These are phyloP conservation scores for Fusarium lateritium DNA, from an alignment of 2,329 filamentous ascomycete genomes.

Conservation along the genomic window DNA sequence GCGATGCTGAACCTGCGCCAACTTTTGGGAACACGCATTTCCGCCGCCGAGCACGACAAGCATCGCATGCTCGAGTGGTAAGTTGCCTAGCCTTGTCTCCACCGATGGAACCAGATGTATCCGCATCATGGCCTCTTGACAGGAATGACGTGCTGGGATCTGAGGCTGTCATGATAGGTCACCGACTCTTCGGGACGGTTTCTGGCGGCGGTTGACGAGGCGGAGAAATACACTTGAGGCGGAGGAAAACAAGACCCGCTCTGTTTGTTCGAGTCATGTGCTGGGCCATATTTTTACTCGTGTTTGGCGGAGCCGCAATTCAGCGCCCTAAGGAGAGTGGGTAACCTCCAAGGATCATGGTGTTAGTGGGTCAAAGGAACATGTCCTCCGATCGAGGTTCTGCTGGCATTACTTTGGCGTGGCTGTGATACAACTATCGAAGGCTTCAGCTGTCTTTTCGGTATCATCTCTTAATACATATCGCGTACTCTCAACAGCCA, in stretches of 20 bases:
- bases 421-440: background rate
- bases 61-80: background rate
- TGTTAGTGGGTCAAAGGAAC: background rate
- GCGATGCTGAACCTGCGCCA: background rate
- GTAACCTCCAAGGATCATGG: background rate
- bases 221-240: slow-evolving; percentile 11
- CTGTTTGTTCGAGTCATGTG: background rate
- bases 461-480: too few relatives aligned
- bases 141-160: slow-evolving; percentile 3
- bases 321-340: background rate
- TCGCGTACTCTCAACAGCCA: too few relatives aligned
- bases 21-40: slow-evolving; percentile 8
- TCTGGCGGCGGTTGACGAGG: slow-evolving; percentile 1
- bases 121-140: background rate
- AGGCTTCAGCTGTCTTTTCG: too few relatives aligned
- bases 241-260: background rate
- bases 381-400: background rate
- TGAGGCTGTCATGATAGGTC: background rate
- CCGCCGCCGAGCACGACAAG: slow-evolving; percentile 14
- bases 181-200: background rate
- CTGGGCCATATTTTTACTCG: background rate
- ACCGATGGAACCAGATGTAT: background rate
- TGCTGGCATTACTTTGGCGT: background rate
- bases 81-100: background rate
- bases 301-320: slow-evolving; percentile 7